Conservation (phyloP, 2,329 filamentous ascomycete species). For the Corynespora cassiicola region DNA sequence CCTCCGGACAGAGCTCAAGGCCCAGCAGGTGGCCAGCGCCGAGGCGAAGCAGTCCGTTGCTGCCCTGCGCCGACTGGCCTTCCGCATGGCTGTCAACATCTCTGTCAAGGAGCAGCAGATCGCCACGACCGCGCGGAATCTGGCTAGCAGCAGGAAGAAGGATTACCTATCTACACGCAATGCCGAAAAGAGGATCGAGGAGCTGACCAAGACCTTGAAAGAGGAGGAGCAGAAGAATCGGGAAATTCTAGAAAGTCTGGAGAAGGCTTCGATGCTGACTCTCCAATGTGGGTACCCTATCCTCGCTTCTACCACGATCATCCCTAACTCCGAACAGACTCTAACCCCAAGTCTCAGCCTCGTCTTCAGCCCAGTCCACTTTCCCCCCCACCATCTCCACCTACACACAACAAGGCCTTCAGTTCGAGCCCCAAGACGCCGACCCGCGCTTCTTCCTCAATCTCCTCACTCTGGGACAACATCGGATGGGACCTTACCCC, state of each 20-base stretch:
- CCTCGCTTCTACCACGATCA: background rate
- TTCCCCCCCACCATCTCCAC: conserved; percentile 42
- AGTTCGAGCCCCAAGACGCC: conserved; percentile 29
- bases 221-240: conserved; percentile 44
- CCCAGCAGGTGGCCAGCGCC: conserved; percentile 37
- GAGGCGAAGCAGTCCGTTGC: conserved; percentile 43
- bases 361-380: conserved; percentile 29
- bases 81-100: conserved; percentile 47
- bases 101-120: conserved; percentile 48
- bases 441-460: conserved; percentile 20
- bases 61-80: conserved; percentile 42
- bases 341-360: conserved; percentile 26
- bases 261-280: conserved; percentile 45
- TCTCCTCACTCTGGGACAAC: conserved; percentile 30
- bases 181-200: conserved; percentile 41
- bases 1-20: conserved; percentile 39
- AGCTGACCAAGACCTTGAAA: conserved; percentile 35
- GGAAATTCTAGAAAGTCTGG: conserved; percentile 44
- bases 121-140: conserved; percentile 36
- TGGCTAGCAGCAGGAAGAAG: conserved; percentile 38
- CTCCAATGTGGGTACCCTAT: conserved; percentile 37
- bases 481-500: conserved; percentile 27
- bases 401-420: conserved; percentile 27
- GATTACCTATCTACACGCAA: conserved; percentile 38
- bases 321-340: conserved; percentile 27